Evolutionary conservation across 2,329 filamentous ascomycete genomes (phyloP).

Genomic region (Penicillium olsonii): DNA sequence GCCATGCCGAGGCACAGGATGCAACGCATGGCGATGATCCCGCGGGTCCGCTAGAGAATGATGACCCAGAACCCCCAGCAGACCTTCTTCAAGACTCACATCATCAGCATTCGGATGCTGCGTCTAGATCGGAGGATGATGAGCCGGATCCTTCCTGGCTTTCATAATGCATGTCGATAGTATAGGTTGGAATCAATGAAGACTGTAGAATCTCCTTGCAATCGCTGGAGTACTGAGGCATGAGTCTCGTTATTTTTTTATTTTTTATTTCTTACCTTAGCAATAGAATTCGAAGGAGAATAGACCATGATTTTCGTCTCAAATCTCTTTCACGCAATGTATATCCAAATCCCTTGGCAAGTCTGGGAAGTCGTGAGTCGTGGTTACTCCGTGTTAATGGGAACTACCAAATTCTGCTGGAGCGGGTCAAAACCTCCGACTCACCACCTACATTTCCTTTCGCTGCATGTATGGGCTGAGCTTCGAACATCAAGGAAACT

Average conservation of each 20-base stretch:
- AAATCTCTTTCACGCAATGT: too few relatives aligned
- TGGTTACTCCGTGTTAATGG: too few relatives aligned
- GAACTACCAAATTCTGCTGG: background rate
- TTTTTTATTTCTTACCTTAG: too few relatives aligned
- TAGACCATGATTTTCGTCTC: too few relatives aligned
- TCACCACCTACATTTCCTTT: background rate
- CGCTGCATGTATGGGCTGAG: background rate
- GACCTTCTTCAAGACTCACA: constrained; percentile 37
- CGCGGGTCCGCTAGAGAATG: constrained; percentile 26
- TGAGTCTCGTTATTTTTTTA: too few relatives aligned
- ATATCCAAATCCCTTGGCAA: too few relatives aligned
- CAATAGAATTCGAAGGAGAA: too few relatives aligned
- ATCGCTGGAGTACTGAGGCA: background rate
- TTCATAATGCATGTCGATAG: constrained; percentile 29
- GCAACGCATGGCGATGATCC: constrained; percentile 8
- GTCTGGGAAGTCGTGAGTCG: too few relatives aligned
- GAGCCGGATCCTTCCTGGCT: constrained; percentile 49
- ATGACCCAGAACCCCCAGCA: constrained; percentile 38
- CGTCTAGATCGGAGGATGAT: constrained; percentile 40
- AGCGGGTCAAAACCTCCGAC: background rate
- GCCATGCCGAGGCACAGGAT: constrained; percentile 7
- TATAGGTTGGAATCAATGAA: background rate
- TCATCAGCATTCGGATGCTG: constrained; percentile 20
- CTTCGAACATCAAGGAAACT: background rate
- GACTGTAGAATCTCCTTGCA: background rate